Evolutionary conservation across 768 basidiomycete species (phyloP), one percentile per base, ranked within the genome.

Genomic region (Lanmaoa pseudosensibilis): DNA sequence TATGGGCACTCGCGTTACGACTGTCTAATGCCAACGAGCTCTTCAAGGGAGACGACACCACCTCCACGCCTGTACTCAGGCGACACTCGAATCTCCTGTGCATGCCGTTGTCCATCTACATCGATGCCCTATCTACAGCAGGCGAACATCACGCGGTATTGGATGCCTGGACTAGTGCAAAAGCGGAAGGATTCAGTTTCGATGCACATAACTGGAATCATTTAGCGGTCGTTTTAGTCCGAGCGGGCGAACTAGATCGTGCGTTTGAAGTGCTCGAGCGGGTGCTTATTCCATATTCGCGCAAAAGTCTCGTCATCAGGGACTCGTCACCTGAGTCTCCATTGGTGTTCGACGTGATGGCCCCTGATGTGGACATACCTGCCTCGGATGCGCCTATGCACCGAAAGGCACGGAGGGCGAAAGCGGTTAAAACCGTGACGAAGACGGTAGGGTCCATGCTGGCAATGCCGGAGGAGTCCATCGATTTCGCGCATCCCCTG

Each of bases 201-300:
- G 92, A 95, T 68, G 81, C 89, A 13, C 85, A 89, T 64, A 98
- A 97, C 69, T 98, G 93, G 90, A 97, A 96, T 65, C 85, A 91
- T 64, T 79, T 97, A 27, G 80, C 79, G 25, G 77, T 88, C 11
- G 88, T 86, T 15, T 79, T 95, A 23, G 77, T 93, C 38, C 85
- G 90, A 32, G 91, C 89, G 0, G 92, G 90, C 25, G 83, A 94
- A 65, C 74, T 84, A n/a, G 85, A 88, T 62, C 86, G 87, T 44
- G 93, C 92, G 10, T 94, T 95, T 71, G 84, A 88, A 62, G 78
- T 95, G 34, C 69, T 92, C 40, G 91, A 98, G 67, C 77, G 80
- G 50, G 83, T 97, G 43, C 77, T 97, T 50, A 64, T 94, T 25
- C 86, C 84, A 0, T 81, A 81, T 62, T 78, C 80, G 43, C 72